phyloP scores from a whole-genome alignment of 805 yeast genomes.

The Saccharomycopsis sp. region DNA sequence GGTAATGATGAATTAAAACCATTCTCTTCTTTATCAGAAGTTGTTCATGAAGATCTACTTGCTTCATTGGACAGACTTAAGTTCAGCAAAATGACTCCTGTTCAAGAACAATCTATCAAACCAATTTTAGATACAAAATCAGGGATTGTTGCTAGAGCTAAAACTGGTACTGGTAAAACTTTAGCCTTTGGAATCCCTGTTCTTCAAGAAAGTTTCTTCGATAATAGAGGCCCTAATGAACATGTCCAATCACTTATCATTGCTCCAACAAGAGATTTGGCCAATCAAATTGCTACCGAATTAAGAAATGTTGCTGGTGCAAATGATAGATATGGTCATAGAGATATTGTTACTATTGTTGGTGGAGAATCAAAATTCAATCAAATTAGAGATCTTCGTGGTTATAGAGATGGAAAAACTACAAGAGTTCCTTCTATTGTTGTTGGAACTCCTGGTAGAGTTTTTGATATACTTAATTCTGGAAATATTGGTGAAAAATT shows the following conservation, averaged over 20 bases:
- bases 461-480: slow-evolving; percentile 47
- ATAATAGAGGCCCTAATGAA: slow-evolving; percentile 25
- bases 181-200: slow-evolving; percentile 81
- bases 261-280: slow-evolving; percentile 89
- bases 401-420: slow-evolving; percentile 26
- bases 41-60: slow-evolving; percentile 7
- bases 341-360: slow-evolving; percentile 43
- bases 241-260: slow-evolving; percentile 55
- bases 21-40: not conserved
- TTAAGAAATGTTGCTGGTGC: slow-evolving; percentile 4
- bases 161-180: slow-evolving; percentile 94
- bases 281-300: slow-evolving; percentile 24
- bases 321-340: slow-evolving; percentile 4
- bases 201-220: slow-evolving; percentile 42
- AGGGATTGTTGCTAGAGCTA: slow-evolving; percentile 79
- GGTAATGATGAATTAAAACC: no score
- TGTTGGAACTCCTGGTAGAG: slow-evolving; percentile 86
- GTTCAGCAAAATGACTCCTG: slow-evolving; percentile 42
- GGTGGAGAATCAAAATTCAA: slow-evolving; percentile 48
- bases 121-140: slow-evolving; percentile 40
- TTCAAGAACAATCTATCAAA: slow-evolving; percentile 52
- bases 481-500: slow-evolving; percentile 32
- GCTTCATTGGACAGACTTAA: slow-evolving; percentile 2
- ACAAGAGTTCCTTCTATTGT: slow-evolving; percentile 44
- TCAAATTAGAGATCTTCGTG: slow-evolving; percentile 26